Base-by-base conservation (phyloP, 352 stramenopile genomes). In the Phytophthora foliorum region DNA sequence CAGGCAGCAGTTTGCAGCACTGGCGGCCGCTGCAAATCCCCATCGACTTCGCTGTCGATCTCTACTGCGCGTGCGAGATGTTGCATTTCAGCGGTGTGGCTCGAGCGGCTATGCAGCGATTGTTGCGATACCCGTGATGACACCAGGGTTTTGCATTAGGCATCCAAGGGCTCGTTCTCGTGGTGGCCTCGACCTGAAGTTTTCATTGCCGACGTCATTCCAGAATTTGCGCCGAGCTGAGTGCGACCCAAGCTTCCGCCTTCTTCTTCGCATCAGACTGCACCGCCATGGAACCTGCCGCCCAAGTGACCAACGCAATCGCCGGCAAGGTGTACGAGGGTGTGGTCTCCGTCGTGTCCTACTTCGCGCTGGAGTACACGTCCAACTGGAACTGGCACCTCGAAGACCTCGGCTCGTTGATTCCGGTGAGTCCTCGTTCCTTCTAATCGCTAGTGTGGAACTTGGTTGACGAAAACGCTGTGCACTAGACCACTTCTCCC, bases 351-450 rank as follows among this genome's bases (percentile, higher is more conserved):
- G 34, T 54, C 38, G 53, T 74, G 31, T 66, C 59, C 7, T 74
- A 74, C 44, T 74, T 74, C 36, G 66, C 66, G 17, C 38, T 74
- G 14, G 66, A 74, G 4, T 74, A 74, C 39, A 74, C 66, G 24
- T 66, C 66, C 48, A 74, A 74, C 39, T 74, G 66, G 66, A 74
- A 74, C 25, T 74, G 66, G 66, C 66, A 66, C 24, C 53, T 74
- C 10, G 66, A 74, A 21, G 59, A 74, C 42, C 55, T 74, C 24
- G 66, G 66, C 32, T 22, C 53, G 48, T 38, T 74, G 36, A 61
- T 74, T 51, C 66, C 66, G 39, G 56, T 71, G 16, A 17, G 55
- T 49, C 6, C 0, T 9, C 8, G 24, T 11, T 45, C 13, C 29
- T 45, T 11, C 39, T 24, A 45, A 21, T 13, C n/a, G 6, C 22